Evolutionary conservation across 1,284 basidiomycete species (phyloP).

Genomic region (Meripilus lineatus): DNA sequence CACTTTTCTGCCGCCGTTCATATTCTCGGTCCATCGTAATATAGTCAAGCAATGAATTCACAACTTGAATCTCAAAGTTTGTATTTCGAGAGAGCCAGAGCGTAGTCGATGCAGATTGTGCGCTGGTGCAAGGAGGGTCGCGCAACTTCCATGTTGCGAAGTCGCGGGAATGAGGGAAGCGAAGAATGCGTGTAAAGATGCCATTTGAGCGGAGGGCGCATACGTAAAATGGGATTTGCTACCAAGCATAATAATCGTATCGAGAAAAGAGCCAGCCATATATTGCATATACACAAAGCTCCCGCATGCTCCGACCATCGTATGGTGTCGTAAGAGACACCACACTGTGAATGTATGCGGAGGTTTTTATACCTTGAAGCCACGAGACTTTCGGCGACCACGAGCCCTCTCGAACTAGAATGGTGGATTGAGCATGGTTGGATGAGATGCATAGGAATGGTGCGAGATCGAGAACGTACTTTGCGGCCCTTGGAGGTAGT

Average conservation of each 20-base stretch:
- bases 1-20: too few relatives aligned
- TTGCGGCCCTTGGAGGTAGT: constrained; percentile 96
- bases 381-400: constrained; percentile 92
- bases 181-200: too few relatives aligned
- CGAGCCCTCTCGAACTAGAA: constrained; percentile 81
- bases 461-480: constrained; percentile 31
- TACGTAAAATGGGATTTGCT: background rate
- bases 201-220: background rate
- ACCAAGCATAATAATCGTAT: background rate
- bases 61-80: too few relatives aligned
- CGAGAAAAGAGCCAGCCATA: background rate
- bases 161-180: too few relatives aligned
- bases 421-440: constrained; percentile 3
- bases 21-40: too few relatives aligned
- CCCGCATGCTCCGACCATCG: background rate
- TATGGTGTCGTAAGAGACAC: background rate
- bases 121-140: too few relatives aligned
- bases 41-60: too few relatives aligned
- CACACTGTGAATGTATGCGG: constrained; percentile 18
- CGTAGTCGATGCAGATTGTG: too few relatives aligned
- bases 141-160: too few relatives aligned
- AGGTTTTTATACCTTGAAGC: constrained; percentile 76
- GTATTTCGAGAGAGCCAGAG: too few relatives aligned
- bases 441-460: background rate
- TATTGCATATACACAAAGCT: background rate